These are phyloP conservation scores for Limonomyces culmigenus DNA, from an alignment of 1,284 basidiomycete genomes.

Conservation along the genomic window DNA sequence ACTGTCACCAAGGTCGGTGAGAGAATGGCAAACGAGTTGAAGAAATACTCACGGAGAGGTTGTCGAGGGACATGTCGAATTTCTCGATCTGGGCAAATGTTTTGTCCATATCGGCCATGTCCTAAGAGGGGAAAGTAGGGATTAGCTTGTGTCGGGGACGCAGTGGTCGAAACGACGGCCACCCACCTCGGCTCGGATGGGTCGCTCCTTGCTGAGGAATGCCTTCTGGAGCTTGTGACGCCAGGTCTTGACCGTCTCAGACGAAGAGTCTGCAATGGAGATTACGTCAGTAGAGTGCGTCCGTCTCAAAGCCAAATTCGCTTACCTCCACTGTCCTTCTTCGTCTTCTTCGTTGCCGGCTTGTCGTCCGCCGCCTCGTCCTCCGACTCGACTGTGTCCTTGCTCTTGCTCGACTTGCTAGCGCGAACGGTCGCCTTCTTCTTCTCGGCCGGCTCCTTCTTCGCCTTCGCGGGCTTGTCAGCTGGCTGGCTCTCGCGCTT, in stretches of 20 bases:
- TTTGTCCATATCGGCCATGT: constrained; percentile 63
- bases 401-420: constrained; percentile 40
- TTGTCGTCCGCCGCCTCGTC: constrained; percentile 39
- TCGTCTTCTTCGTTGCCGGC: constrained; percentile 28
- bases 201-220: constrained; percentile 52
- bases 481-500: constrained; percentile 28
- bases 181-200: constrained; percentile 37
- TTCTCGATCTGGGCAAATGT: constrained; percentile 75
- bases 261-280: too few species aligned
- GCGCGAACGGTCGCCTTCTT: constrained; percentile 21
- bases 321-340: too few species aligned
- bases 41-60: constrained; percentile 44
- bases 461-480: constrained; percentile 17
- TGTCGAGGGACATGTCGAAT: constrained; percentile 77
- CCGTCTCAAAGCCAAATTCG: too few species aligned
- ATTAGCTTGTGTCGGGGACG: constrained; percentile 4
- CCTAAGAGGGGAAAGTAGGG: constrained; percentile 38
- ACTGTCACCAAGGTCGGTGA: constrained; percentile 23
- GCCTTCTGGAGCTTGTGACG: constrained; percentile 82
- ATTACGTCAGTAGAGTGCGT: too few species aligned
- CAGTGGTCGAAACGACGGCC: constrained; percentile 3
- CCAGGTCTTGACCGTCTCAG: constrained; percentile 66
- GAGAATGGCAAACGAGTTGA: constrained; percentile 4
- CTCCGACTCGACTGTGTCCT: constrained; percentile 55
- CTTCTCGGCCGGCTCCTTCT: constrained; percentile 25